Evolutionary conservation across 1,284 basidiomycete genomes (phyloP).

Genomic region (Puccinia coronata): DNA sequence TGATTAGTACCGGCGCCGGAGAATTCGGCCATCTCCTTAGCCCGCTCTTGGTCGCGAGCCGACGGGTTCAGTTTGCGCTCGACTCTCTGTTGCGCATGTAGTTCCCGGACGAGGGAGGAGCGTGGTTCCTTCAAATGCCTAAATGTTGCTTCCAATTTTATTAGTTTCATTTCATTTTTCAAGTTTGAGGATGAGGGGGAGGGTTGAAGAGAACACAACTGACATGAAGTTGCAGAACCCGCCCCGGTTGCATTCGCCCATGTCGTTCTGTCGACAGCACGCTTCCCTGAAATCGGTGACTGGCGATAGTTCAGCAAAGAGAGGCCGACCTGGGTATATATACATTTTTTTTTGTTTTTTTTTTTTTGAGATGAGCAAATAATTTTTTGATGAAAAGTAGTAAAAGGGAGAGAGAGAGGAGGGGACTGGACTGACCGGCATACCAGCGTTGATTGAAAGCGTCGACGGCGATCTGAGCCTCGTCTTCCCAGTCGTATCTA

Average conservation of each 20-base stretch:
- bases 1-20: no score
- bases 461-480: slow-evolving; percentile 90
- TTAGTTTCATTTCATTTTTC: no score
- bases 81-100: slow-evolving; percentile 78
- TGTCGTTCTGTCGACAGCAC: slow-evolving; percentile 96
- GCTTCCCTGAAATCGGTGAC: slow-evolving; percentile 99
- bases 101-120: slow-evolving; percentile 68
- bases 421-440: slow-evolving; percentile 76
- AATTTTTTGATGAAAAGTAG: background rate
- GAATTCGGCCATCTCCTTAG: slow-evolving; percentile 55
- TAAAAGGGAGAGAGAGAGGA: slow-evolving; percentile 29
- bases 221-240: slow-evolving; percentile 52
- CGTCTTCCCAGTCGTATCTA: slow-evolving; percentile 96
- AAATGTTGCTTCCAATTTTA: no score
- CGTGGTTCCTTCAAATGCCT: slow-evolving; percentile 47
- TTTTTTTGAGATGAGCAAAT: background rate
- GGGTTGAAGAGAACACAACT: background rate
- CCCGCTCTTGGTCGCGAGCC: slow-evolving; percentile 52
- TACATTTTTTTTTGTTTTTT: background rate
- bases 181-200: no score
- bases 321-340: slow-evolving; percentile 71
- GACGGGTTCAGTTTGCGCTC: slow-evolving; percentile 66
- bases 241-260: slow-evolving; percentile 70
- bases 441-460: slow-evolving; percentile 96
- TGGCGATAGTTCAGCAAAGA: slow-evolving; percentile 97